Conservation (phyloP, 2,329 filamentous ascomycete species). For the Aureobasidium uvarum region DNA sequence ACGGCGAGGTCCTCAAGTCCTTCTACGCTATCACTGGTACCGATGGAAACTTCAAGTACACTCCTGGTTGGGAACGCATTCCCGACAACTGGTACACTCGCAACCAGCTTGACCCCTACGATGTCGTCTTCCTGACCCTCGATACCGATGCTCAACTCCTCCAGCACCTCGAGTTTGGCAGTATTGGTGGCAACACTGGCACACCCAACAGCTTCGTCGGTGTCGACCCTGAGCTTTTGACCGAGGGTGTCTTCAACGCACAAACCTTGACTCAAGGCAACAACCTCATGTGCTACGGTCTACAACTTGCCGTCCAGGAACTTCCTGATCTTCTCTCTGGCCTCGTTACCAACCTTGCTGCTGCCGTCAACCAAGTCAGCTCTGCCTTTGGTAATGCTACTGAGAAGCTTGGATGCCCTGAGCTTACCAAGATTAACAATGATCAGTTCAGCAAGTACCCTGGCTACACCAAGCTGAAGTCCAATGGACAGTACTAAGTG, state of each 20-base stretch:
- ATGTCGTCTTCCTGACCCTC: constrained; percentile 34
- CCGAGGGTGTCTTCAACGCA: constrained; percentile 46
- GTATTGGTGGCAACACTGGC: constrained; percentile 42
- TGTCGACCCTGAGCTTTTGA: constrained; percentile 40
- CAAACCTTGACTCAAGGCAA: constrained; percentile 48
- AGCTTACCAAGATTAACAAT: constrained; percentile 34
- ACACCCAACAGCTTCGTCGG: constrained; percentile 39
- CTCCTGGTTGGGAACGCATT: constrained; percentile 43
- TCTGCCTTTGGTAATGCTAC: constrained; percentile 34
- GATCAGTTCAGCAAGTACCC: constrained; percentile 34
- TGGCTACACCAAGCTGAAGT: constrained; percentile 32
- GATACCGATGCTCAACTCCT: constrained; percentile 31
- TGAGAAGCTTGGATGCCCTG: constrained; percentile 33
- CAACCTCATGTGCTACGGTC: constrained; percentile 49
- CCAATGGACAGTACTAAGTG: constrained; percentile 19
- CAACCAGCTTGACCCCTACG: constrained; percentile 37
- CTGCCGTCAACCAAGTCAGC: constrained; percentile 40
- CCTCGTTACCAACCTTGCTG: constrained; percentile 39
- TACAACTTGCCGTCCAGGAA: constrained; percentile 44
- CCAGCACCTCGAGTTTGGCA: constrained; percentile 37
- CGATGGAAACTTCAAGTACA: constrained; percentile 37
- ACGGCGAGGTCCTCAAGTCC: constrained; percentile 42
- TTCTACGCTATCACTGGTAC: constrained; percentile 43
- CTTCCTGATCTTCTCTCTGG: constrained; percentile 47
- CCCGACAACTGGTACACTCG: constrained; percentile 44